These are phyloP conservation scores for Microsporum audouinii DNA, from an alignment of 2,329 filamentous ascomycete species.

Conservation along the genomic window DNA sequence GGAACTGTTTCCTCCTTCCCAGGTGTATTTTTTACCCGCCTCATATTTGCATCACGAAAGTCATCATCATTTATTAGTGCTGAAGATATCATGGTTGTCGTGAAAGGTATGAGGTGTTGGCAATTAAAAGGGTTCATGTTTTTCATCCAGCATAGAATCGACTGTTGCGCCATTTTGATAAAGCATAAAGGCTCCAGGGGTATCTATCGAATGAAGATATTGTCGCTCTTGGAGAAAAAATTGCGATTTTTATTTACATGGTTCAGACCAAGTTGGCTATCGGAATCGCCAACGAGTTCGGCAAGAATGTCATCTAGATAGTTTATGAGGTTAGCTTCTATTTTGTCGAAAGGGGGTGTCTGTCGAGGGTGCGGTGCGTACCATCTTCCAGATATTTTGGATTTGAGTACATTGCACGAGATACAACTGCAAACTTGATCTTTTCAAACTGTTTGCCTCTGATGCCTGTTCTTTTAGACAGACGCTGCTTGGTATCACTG, in stretches of 20 bases:
- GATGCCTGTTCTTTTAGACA: constrained; percentile 83
- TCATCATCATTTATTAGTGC: background rate
- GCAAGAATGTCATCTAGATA: constrained; percentile 36
- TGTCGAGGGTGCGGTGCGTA: constrained; percentile 37
- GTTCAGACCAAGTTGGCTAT: constrained; percentile 60
- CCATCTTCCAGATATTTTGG: constrained; percentile 79
- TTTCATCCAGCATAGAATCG: background rate
- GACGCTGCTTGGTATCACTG: constrained; percentile 82
- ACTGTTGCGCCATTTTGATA: background rate
- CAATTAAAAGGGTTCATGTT: background rate
- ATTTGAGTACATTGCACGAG: constrained; percentile 59
- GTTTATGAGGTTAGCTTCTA: background rate
- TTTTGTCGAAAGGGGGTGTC: background rate
- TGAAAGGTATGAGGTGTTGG: background rate
- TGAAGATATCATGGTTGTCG: background rate
- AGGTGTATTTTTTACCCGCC: background rate
- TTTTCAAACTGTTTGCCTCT: constrained; percentile 98
- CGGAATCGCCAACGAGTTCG: constrained; percentile 59
- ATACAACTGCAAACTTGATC: constrained; percentile 84
- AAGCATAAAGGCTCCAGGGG: background rate
- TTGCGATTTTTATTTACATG: constrained; percentile 51
- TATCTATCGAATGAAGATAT: constrained; percentile 50
- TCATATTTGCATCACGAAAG: background rate
- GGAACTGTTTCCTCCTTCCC: background rate
- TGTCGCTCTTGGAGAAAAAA: constrained; percentile 50